Evolutionary conservation across 2,329 filamentous ascomycete genomes (phyloP), one percentile per base, ranked within the genome.

Genomic region (Xylaria hypoxylon): DNA sequence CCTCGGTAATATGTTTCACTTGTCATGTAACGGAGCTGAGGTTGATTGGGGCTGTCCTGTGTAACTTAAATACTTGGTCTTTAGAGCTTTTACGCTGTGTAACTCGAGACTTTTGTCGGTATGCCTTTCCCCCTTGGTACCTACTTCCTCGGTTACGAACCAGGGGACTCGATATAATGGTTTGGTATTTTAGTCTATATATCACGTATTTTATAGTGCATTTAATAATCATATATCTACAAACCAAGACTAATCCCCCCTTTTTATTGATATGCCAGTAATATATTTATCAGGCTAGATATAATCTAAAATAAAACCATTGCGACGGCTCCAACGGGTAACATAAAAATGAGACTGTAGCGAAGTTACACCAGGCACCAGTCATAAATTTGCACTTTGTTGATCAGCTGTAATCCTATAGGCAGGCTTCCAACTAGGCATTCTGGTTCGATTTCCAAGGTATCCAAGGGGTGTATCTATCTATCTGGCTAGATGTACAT

Each of bases 291-390:
- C 42, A 6, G 15, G 13, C 19, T 45, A 17, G 8, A 45, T 56
- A 31, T 31, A 5, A 31, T 31, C 5, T 31, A 8, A 31, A 31
- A n/a, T n/a, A n/a, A n/a, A n/a, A n/a, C n/a, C 8, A 31, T 8
- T 8, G 28, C 22, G 8, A 47, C 8, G 15, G 13, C n/a, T 26
- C 8, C 5, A 33, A 6, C 50, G 47, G 45, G 45, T 47, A 42
- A 28, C 44, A 38, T 61, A 45, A 6, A 11, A 52, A 47, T 24
- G 28, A 45, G 45, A 53, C 40, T 45, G 35, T 44, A 51, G 15
- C 28, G 11, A 19, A 42, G 31, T 58, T 63, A 56, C 48, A 59
- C 59, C 42, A 51, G 59, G 24, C 47, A 47, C 35, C 64, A 40
- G 53, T 35, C 40, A 15, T 40, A 17, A 1, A 26, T 33, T 24